phyloP scores from a whole-genome alignment of 2,329 filamentous ascomycete genomes.

The Colletotrichum sp. region DNA sequence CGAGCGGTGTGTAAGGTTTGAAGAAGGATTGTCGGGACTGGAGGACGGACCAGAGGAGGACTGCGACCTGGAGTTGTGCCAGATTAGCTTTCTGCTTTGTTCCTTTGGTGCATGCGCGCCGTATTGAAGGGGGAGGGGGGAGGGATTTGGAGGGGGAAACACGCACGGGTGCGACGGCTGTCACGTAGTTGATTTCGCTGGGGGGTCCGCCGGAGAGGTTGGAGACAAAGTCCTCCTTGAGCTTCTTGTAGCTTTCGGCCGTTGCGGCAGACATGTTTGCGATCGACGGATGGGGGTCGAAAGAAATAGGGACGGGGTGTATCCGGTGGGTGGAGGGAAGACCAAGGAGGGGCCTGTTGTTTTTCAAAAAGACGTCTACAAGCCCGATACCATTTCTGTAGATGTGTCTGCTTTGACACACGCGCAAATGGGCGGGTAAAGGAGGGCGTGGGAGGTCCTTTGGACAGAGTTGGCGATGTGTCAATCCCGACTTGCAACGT shows the following conservation, averaged over 20 bases:
- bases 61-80: constrained; percentile 65
- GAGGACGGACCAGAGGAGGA: constrained; percentile 87
- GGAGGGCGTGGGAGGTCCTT: neutral
- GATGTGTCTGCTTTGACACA: neutral
- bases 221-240: constrained; percentile 96
- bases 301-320: neutral
- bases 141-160: neutral
- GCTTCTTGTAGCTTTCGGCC: constrained; percentile 76
- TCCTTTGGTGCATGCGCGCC: neutral
- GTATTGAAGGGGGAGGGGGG: neutral
- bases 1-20: constrained; percentile 71
- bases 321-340: neutral
- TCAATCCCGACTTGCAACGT: neutral
- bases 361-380: neutral
- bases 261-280: constrained; percentile 38
- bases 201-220: constrained; percentile 85
- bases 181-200: constrained; percentile 85
- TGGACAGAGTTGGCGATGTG: neutral
- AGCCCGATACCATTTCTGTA: neutral
- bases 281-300: neutral
- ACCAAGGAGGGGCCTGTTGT: neutral
- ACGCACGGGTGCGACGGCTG: constrained; percentile 82
- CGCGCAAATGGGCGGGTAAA: neutral
- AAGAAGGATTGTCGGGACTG: constrained; percentile 88
- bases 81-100: constrained; percentile 24